phyloP scores from a whole-genome alignment of 2,329 filamentous ascomycete genomes.

The Cladophialophora yegresii region DNA sequence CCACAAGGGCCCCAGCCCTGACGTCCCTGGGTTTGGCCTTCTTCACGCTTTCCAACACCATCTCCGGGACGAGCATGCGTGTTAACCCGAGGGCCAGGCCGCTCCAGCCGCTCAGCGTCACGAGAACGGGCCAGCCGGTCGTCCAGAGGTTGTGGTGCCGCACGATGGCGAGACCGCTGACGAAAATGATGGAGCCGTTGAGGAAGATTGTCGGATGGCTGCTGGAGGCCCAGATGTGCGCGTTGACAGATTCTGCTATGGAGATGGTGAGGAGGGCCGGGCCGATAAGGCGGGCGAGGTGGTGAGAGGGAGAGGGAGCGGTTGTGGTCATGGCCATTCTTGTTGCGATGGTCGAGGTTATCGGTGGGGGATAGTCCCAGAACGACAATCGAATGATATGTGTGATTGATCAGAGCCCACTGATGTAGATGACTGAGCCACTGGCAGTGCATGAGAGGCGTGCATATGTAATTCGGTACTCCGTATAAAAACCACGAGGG shows the following conservation, averaged over 20 bases:
- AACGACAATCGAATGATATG: neutral
- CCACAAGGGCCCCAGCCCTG: neutral
- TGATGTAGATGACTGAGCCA: neutral
- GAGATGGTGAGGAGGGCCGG: conserved; percentile 14
- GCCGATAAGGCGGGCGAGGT: conserved; percentile 15
- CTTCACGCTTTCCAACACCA: conserved; percentile 21
- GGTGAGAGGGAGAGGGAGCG: conserved; percentile 1
- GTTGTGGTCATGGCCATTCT: neutral
- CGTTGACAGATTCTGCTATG: conserved; percentile 2
- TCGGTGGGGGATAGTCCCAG: neutral
- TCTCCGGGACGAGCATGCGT: conserved; percentile 21
- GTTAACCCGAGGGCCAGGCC: conserved; percentile 7
- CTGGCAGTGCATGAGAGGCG: neutral
- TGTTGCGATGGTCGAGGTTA: neutral
- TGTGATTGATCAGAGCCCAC: neutral
- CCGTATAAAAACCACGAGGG: neutral
- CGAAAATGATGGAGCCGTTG: conserved; percentile 19
- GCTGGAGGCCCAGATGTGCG: conserved; percentile 19
- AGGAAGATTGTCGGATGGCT: conserved; percentile 11
- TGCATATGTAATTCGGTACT: neutral
- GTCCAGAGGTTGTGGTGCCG: conserved; percentile 16
- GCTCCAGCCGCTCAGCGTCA: conserved; percentile 16
- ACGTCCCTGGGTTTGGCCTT: conserved; percentile 1
- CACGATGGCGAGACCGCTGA: conserved; percentile 7
- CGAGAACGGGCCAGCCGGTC: conserved; percentile 9